Evolutionary conservation across 345 rosid genomes (phyloP), one percentile per base, ranked within the genome.

Genomic region (Aquilaria sinensis): DNA sequence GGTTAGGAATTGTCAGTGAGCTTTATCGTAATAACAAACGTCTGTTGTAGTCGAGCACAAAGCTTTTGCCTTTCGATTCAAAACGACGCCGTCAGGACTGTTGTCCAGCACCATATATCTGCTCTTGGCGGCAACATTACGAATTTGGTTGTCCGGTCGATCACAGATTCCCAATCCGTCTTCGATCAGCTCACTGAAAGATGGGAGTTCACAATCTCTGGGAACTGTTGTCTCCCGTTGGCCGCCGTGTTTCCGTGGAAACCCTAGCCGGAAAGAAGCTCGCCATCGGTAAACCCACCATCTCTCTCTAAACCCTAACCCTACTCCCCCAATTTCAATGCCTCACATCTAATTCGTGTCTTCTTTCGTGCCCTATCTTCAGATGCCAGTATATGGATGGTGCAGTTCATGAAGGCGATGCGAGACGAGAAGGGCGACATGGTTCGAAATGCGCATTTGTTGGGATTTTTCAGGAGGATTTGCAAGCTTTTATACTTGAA

Each of bases 321-420:
- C 37, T 65, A 46, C 2, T 56, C 7, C 31, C 60, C 46, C 41
- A 55, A 37, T 6, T 33, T 33, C 29, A 10, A 41, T 32, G 5
- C 5, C 43, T 3, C 33, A 9, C 41, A 16, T 2, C 47, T 57
- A 3, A 51, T 30, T 46, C 7, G 16, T 15, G 49, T 12, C 37
- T 60, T 45, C 47, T 10, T 16, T 58, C 23, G 57, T 12, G 15
- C 41, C 67, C 8, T 47, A 23, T 14, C 60, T 63, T 16, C 68
- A 91, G 98, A 92, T 71, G 98, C 98, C 64, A 92, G 98, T 53
- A 92, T 92, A 72, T 90, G 97, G 97, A 82, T 94, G 89, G 78
- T 94, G 51, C 99, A 94, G 70, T 94, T 94, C 79, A 88, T 94
- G 80, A 94, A 90, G 76, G 99, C 99, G 9, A 94, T 94, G 97